Conservation (phyloP, 352 stramenopile species). For the Globisporangium splendens region DNA sequence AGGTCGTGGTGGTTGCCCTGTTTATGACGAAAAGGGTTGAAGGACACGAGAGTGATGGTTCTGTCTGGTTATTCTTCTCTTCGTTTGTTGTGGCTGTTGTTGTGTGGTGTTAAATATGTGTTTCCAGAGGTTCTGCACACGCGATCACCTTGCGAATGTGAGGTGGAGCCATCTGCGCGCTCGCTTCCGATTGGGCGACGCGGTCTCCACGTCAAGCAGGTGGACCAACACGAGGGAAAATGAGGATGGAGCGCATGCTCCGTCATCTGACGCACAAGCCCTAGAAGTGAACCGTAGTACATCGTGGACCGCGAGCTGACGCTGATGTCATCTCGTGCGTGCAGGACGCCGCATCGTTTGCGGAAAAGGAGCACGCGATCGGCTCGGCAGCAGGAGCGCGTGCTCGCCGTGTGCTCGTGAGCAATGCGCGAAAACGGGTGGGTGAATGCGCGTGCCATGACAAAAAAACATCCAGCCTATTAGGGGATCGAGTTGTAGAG, state of each 20-base stretch:
- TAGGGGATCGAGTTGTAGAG: neutral
- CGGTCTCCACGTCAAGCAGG: neutral
- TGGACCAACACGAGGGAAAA: neutral
- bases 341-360: no score
- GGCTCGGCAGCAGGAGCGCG: neutral
- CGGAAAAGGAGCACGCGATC: no score
- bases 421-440: neutral
- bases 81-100: neutral
- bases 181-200: neutral
- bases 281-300: neutral
- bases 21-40: constrained; percentile 16
- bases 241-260: neutral
- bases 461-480: neutral
- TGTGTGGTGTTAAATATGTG: constrained; percentile 8
- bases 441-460: constrained; percentile 6
- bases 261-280: neutral
- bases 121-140: neutral
- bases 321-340: constrained; percentile 2
- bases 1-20: constrained; percentile 1
- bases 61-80: constrained; percentile 1
- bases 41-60: constrained; percentile 12
- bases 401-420: constrained; percentile 2
- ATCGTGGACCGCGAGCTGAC: neutral
- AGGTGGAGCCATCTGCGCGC: neutral
- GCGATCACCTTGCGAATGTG: neutral